Conservation (phyloP, 805 yeast species). For the Wickerhamiella alocasiicola region DNA sequence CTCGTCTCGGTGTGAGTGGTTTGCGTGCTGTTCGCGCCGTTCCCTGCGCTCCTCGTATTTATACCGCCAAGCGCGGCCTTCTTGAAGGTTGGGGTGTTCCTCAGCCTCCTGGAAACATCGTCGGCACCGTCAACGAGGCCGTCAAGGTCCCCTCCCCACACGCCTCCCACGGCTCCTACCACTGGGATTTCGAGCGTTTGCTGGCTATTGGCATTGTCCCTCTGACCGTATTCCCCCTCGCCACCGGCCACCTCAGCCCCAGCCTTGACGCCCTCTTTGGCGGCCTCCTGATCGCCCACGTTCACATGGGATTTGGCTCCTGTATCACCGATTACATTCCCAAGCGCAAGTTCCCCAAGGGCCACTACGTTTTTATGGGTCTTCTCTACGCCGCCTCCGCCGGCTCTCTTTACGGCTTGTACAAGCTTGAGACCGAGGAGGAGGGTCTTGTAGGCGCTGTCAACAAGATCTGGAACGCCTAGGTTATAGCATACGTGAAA, state of each 20-base stretch:
- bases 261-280: conserved; percentile 61
- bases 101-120: conserved; percentile 82
- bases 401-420: conserved; percentile 65
- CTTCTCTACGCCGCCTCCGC: conserved; percentile 61
- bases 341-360: conserved; percentile 64
- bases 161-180: conserved; percentile 69
- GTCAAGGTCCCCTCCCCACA: conserved; percentile 50
- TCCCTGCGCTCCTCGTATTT: conserved; percentile 9
- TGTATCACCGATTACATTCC: conserved; percentile 93
- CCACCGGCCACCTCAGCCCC: conserved; percentile 60
- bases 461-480: conserved; percentile 48
- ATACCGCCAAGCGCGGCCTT: conserved; percentile 15
- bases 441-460: conserved; percentile 66
- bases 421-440: conserved; percentile 58
- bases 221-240: conserved; percentile 58
- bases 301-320: conserved; percentile 75
- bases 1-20: conserved; percentile 6
- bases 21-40: conserved; percentile 1
- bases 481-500: conserved; percentile 8
- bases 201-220: conserved; percentile 67
- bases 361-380: conserved; percentile 57
- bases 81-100: conserved; percentile 33
- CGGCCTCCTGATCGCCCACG: conserved; percentile 56
- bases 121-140: conserved; percentile 92
- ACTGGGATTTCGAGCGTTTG: conserved; percentile 83